Evolutionary conservation across 768 basidiomycete species (phyloP).

Genomic region (Postia placenta): DNA sequence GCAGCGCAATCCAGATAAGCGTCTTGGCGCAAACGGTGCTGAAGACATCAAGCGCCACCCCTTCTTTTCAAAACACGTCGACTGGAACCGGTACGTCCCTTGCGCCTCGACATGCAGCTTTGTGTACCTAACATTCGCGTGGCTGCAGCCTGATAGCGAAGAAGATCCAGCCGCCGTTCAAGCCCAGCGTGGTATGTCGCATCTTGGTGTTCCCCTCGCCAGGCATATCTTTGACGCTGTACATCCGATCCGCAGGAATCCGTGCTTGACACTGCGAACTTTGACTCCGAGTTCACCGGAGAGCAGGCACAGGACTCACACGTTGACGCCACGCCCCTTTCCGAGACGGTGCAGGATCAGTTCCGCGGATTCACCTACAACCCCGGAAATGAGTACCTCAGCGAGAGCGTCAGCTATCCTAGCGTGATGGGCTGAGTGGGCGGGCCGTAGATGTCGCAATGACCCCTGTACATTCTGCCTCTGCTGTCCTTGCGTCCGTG

Average conservation of each 20-base stretch:
- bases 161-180: constrained; percentile 97
- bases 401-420: constrained; percentile 72
- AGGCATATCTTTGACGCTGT: not conserved
- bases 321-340: constrained; percentile 87
- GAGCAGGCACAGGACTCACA: constrained; percentile 95
- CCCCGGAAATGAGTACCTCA: constrained; percentile 76
- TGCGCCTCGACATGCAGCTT: too few relatives aligned
- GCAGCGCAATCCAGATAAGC: constrained; percentile 78
- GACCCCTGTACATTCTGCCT: not conserved
- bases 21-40: constrained; percentile 89
- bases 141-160: constrained; percentile 66
- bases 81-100: constrained; percentile 69
- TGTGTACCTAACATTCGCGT: too few relatives aligned
- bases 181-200: constrained; percentile 82
- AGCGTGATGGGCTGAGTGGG: constrained; percentile 22
- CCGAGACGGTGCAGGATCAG: constrained; percentile 95
- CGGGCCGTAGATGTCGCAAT: not conserved
- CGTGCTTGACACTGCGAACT: constrained; percentile 92
- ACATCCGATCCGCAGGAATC: constrained; percentile 54
- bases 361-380: constrained; percentile 91
- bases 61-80: constrained; percentile 91
- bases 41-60: constrained; percentile 95
- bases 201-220: not conserved
- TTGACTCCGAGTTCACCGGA: constrained; percentile 95
- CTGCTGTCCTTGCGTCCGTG: not conserved